Conservation (phyloP, 2,329 filamentous ascomycete species). For the Hypoxylon sp. region DNA sequence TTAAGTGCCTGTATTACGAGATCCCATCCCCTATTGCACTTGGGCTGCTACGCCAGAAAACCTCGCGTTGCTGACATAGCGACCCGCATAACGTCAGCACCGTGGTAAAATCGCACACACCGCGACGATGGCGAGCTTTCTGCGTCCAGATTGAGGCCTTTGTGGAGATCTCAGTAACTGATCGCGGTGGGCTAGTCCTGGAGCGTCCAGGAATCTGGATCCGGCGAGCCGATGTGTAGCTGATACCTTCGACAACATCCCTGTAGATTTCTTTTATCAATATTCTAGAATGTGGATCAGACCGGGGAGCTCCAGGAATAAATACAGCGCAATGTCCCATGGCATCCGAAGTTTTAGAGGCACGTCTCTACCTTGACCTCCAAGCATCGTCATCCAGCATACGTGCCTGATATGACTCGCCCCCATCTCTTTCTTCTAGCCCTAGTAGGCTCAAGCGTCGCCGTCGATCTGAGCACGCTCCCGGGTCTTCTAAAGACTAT, state of each 20-base stretch:
- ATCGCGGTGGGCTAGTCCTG: neutral
- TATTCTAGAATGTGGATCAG: conserved; percentile 1
- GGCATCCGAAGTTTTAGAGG: neutral
- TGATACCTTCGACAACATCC: neutral
- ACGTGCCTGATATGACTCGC: conserved; percentile 15
- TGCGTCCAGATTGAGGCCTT: neutral
- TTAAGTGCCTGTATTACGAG: neutral
- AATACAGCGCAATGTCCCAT: conserved; percentile 1
- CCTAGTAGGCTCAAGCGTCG: conserved; percentile 12
- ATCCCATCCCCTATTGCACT: neutral
- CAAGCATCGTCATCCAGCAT: neutral
- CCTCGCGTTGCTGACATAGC: conserved; percentile 10
- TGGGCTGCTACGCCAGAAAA: neutral
- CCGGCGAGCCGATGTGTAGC: neutral
- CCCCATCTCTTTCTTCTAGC: conserved; percentile 14
- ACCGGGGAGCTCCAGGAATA: neutral
- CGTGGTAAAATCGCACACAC: neutral
- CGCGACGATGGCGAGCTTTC: neutral
- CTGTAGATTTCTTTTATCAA: neutral
- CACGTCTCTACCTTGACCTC: neutral
- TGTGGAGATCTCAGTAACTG: conserved; percentile 6
- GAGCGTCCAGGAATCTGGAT: neutral
- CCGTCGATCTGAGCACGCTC: conserved; percentile 30
- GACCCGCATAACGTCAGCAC: conserved; percentile 18
- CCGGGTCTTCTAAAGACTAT: conserved; percentile 27